Base-by-base conservation (phyloP, 192 early-diverging fungal species). In the Paraglomus occultum region DNA sequence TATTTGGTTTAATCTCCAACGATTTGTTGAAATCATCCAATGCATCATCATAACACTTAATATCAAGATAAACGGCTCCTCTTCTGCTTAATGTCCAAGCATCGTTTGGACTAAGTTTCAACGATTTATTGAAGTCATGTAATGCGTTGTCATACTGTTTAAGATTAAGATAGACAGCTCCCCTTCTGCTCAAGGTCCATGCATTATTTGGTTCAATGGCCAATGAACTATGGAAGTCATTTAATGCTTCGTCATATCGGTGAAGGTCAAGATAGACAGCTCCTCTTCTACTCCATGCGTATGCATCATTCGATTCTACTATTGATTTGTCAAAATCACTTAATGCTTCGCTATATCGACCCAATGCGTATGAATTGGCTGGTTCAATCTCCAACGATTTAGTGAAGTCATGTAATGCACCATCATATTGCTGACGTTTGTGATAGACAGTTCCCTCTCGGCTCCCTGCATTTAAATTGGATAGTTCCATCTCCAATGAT, bases 11-110 rank as follows among this genome's bases (percentile, higher is more conserved):
- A 5, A 40, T 7, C 42, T 52, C 5, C 43, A 67, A 53, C 38
- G 64, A 45, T 40, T 52, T 51, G 7, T 67, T 52, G 51, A 67
- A 67, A 52, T 67, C 64, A 2, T 50, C 17, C 23, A 55, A 55
- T 11, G 53, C 53, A 11, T 55, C 53, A 6, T 55, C 23, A 23
- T 55, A 55, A 11, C 53, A 20, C 23, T 23, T 23, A 20, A 55
- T 20, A 20, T 17, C 6, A 55, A 15, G 23, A 55, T 55, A 55
- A 17, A 55, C 53, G n/a, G n/a, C 53, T 20, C 53, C 53, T 20
- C 53, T 15, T 20, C 23, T 23, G 23, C 53, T 15, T 23, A 55
- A 55, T 20, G 17, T 20, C 8, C 23, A 55, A 17, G 53, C 53
- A 17, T 55, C 53, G 23, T 55, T 55, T 55, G 53, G 53, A 20